Conservation (phyloP, 257 asterid species). For the Rauvolfia tetraphylla region DNA sequence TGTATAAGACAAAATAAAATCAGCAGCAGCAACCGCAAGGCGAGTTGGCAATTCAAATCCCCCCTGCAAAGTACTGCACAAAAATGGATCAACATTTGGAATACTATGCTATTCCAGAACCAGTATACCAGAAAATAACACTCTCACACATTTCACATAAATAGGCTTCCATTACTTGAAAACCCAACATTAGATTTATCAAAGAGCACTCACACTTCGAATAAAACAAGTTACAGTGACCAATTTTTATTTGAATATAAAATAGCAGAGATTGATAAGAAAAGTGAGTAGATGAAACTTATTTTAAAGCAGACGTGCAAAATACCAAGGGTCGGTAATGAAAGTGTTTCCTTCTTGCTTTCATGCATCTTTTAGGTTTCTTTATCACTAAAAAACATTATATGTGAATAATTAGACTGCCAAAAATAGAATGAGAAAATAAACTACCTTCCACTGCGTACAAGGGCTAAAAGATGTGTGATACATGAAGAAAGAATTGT, state of each 20-base stretch:
- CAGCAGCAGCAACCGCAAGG: conserved; percentile 88
- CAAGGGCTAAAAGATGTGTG: conserved; percentile 48
- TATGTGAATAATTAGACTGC: neutral
- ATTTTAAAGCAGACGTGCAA: neutral
- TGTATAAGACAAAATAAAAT: conserved; percentile 64
- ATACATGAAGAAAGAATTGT: conserved; percentile 51
- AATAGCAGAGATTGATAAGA: neutral
- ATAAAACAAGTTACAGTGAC: neutral
- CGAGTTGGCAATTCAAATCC: conserved; percentile 94
- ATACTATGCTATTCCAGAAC: neutral
- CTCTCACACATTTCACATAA: neutral
- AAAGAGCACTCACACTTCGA: neutral
- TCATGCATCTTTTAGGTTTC: neutral
- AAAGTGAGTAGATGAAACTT: neutral
- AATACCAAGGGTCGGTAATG: neutral
- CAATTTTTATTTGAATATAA: neutral
- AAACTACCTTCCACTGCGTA: conserved; percentile 61
- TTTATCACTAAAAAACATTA: neutral
- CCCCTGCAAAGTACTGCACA: conserved; percentile 63
- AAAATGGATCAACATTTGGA: conserved; percentile 26
- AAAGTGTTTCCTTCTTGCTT: neutral
- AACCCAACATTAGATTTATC: neutral
- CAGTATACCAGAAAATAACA: neutral
- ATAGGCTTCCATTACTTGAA: neutral
- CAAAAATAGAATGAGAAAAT: conserved; percentile 5